Percentiles rank a stretch among this genome's conserved stretches.
Conservation (phyloP, 805 yeast species). For the Isabelozyma pseudorhagii region DNA sequence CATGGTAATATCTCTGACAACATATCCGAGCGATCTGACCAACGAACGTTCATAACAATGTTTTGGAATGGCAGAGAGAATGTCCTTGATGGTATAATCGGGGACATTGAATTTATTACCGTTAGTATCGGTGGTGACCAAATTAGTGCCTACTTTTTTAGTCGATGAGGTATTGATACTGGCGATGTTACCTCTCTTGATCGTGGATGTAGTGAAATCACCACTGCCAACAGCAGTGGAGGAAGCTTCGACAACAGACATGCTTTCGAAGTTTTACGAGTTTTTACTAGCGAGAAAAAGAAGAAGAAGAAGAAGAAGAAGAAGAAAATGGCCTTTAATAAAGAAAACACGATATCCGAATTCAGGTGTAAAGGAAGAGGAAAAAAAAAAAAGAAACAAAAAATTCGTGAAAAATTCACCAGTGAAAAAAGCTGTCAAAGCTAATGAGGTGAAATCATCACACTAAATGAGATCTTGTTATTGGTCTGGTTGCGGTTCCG, state of each 20-base stretch:
- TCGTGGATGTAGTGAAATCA: background rate
- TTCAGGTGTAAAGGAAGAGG: too few relatives aligned
- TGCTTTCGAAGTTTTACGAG: background rate
- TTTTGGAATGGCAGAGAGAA: slow-evolving; percentile 55
- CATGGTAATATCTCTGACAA: slow-evolving; percentile 48
- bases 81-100: slow-evolving; percentile 58
- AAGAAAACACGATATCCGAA: too few relatives aligned
- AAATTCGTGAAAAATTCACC: too few relatives aligned
- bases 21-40: slow-evolving; percentile 48
- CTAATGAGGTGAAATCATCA: too few relatives aligned
- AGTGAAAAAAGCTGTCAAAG: too few relatives aligned
- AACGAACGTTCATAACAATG: slow-evolving; percentile 58
- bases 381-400: background rate
- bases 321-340: background rate
- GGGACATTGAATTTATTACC: slow-evolving; percentile 59
- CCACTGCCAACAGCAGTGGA: background rate
- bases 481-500: too few relatives aligned
- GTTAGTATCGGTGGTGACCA: slow-evolving; percentile 46
- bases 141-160: slow-evolving; percentile 4
- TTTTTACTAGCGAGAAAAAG: background rate
- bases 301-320: background rate
- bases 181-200: slow-evolving; percentile 9
- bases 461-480: too few relatives aligned
- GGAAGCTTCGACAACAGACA: slow-evolving; percentile 3
- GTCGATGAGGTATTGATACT: slow-evolving; percentile 3